phyloP scores from a whole-genome alignment of 257 asterid species.

The Przewalskia tangutica region DNA sequence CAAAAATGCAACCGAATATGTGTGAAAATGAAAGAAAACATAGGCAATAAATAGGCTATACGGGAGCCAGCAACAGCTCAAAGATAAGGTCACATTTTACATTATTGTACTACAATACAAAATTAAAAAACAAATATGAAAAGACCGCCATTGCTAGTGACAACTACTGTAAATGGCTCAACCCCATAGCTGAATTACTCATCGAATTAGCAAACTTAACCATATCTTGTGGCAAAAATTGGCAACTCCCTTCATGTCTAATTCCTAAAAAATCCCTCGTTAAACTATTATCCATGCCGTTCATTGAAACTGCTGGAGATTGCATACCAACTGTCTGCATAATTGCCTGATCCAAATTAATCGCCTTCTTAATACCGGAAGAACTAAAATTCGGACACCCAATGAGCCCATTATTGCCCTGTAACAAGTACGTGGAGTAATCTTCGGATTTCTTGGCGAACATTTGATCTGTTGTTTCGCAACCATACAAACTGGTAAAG shows the following conservation, averaged over 20 bases:
- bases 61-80: background rate
- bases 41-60: background rate
- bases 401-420: background rate
- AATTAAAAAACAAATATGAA: background rate
- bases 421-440: background rate
- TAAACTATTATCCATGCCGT: conserved; percentile 17
- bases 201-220: conserved; percentile 54
- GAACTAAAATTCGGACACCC: background rate
- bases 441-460: conserved; percentile 27
- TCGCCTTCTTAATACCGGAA: background rate
- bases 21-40: background rate
- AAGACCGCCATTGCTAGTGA: conserved; percentile 19
- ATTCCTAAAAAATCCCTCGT: conserved; percentile 88
- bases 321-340: background rate
- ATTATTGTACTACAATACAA: background rate
- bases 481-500: conserved; percentile 16
- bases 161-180: conserved; percentile 48
- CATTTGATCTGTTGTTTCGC: conserved; percentile 33
- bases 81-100: background rate
- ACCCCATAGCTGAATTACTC: conserved; percentile 59
- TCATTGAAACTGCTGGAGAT: background rate
- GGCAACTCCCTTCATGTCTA: conserved; percentile 47
- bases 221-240: conserved; percentile 57
- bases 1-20: background rate
- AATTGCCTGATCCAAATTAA: background rate